Conservation (phyloP, 768 basidiomycete genomes). For the Russula sp. region DNA sequence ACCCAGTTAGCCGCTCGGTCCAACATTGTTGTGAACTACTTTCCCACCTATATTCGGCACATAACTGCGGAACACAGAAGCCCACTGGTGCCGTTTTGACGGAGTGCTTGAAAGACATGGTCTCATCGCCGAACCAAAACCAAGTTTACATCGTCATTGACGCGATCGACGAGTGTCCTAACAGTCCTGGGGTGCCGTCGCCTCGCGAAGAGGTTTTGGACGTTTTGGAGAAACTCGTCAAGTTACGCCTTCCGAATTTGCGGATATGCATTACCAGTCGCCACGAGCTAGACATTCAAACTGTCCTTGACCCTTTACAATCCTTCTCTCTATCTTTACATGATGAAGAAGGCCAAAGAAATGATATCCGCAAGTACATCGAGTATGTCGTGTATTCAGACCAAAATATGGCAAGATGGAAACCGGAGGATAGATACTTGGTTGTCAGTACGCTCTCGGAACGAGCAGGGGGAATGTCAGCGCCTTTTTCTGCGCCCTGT, state of each 20-base stretch:
- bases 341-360: background rate
- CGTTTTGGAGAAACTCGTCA: background rate
- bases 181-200: background rate
- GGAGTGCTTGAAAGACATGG: slow-evolving; percentile 2
- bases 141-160: background rate
- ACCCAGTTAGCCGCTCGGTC: background rate
- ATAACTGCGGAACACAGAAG: background rate
- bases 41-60: background rate
- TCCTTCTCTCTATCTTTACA: background rate
- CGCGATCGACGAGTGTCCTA: slow-evolving; percentile 14
- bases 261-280: slow-evolving; percentile 9
- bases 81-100: background rate
- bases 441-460: background rate
- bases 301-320: background rate
- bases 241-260: background rate
- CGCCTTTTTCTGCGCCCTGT: background rate
- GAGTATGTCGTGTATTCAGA: background rate
- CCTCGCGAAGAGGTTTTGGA: background rate
- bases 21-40: background rate
- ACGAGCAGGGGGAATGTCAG: slow-evolving; percentile 13
- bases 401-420: background rate
- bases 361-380: background rate
- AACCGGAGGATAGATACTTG: background rate
- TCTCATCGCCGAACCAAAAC: background rate
- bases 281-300: background rate